Evolutionary conservation across 2,329 filamentous ascomycete genomes (phyloP), one percentile per base, ranked within the genome.

Genomic region (Allantophomopsis cytisporea): DNA sequence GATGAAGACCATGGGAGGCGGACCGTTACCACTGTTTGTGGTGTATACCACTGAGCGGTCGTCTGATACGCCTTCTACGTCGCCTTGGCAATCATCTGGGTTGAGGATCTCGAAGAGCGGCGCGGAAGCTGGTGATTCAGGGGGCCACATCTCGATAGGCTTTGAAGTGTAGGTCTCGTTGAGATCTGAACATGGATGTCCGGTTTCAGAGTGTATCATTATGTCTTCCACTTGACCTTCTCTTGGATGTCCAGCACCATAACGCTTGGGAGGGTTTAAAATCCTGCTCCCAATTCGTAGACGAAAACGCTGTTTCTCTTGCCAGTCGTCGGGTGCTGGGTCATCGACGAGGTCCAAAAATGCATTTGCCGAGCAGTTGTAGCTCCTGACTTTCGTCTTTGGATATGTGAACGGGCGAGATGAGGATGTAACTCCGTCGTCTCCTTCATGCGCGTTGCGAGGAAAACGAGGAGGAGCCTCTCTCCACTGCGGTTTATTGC

Each of bases 281-380:
- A 53, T 58, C 32, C 71, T 60, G 21, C 64, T 60, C 3, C 66
- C 66, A 8, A 71, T 57, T 18, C 69, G 63, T 4, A 82, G 56
- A 4, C 68, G 63, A 11, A 74, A 55, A 14, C 60, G 44, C 38
- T 57, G 58, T 4, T 53, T 50, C 2, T 49, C 44, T 35, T 54
- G 55, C 12, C 54, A 50, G 15, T 54, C 47, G 23, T 54, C 60
- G 41, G 57, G 60, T 2, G 53, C 37, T 3, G 65, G 56, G 43
- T 72, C 66, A 44, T 76, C 64, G 5, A 79, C 67, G 0, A 82
- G 52, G 46, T 82, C 77, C 5, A 81, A 39, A 47, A 74, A 80
- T 0, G 74, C 63, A 16, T 61, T 62, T 44, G 66, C 67, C 2
- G 63, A 59, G 11, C 62, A 53, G 38, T 71, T 64, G 51, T 82